Evolutionary conservation across 352 stramenopile species (phyloP).

Genomic region (Vaucheria bursata): DNA sequence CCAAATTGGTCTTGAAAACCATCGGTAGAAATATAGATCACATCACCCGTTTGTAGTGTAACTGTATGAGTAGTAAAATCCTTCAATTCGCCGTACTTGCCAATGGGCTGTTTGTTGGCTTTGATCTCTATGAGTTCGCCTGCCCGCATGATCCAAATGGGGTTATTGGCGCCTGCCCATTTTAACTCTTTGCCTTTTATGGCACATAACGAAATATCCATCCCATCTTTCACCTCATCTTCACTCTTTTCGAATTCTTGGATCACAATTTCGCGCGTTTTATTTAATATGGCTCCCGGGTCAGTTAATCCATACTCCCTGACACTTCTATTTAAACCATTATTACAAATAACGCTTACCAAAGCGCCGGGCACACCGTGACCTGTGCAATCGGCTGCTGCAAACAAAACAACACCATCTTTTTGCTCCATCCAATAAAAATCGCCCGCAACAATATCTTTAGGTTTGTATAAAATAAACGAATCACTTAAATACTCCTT

Average conservation of each 20-base stretch:
- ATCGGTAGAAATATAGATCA: constrained; percentile 1
- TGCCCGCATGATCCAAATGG: not conserved
- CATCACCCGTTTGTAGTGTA: not conserved
- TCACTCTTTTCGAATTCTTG: not conserved
- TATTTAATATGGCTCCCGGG: not conserved
- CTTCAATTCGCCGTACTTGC: not conserved
- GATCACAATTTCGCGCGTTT: not conserved
- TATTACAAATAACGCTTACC: not conserved
- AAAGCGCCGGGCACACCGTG: too few relatives aligned
- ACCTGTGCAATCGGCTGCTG: constrained; percentile 2
- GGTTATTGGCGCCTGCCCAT: not conserved
- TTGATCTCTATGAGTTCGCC: not conserved
- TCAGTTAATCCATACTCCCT: not conserved
- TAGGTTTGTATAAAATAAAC: constrained; percentile 7
- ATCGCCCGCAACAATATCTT: constrained; percentile 5
- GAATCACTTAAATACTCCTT: not conserved
- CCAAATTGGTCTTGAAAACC: not conserved
- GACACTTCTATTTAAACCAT: not conserved
- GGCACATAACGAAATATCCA: constrained; percentile 2
- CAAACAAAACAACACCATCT: not conserved
- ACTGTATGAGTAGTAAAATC: not conserved
- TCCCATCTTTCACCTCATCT: not conserved
- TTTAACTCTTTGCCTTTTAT: not conserved
- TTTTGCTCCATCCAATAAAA: constrained; percentile 3
- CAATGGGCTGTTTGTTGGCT: not conserved